Evolutionary conservation across 192 early-diverging fungal genomes (phyloP).

Genomic region (Diversispora epigaea): DNA sequence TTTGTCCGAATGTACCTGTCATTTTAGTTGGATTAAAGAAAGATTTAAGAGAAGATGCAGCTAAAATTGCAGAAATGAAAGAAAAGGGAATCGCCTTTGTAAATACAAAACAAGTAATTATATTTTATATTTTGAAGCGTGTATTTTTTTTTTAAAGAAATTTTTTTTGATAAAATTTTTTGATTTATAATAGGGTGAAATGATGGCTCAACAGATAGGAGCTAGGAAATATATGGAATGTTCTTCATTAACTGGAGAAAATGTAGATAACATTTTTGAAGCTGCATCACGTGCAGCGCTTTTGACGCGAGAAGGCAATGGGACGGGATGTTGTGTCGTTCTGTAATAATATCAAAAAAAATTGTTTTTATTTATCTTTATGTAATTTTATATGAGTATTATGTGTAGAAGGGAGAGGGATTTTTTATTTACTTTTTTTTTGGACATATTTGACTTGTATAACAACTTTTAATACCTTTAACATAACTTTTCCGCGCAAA

Average conservation of each 20-base stretch:
- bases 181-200: slow-evolving; percentile 57
- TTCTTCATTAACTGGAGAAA: slow-evolving; percentile 72
- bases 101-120: slow-evolving; percentile 59
- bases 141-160: background rate
- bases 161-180: background rate
- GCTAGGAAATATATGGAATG: slow-evolving; percentile 84
- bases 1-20: slow-evolving; percentile 81
- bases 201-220: slow-evolving; percentile 66
- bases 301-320: slow-evolving; percentile 1
- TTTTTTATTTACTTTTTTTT: too few relatives aligned
- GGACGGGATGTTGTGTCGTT: background rate
- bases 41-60: slow-evolving; percentile 79
- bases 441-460: too few relatives aligned
- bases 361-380: background rate
- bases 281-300: slow-evolving; percentile 48
- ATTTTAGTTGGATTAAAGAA: slow-evolving; percentile 88
- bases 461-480: too few relatives aligned
- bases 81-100: slow-evolving; percentile 72
- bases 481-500: too few relatives aligned
- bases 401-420: background rate
- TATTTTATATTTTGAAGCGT: too few relatives aligned
- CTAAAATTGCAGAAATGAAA: slow-evolving; percentile 64
- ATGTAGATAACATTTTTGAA: slow-evolving; percentile 62
- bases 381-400: background rate
- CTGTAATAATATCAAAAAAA: background rate